Evolutionary conservation across 257 asterid genomes (phyloP).

Genomic region (Solanum appendiculatum): DNA sequence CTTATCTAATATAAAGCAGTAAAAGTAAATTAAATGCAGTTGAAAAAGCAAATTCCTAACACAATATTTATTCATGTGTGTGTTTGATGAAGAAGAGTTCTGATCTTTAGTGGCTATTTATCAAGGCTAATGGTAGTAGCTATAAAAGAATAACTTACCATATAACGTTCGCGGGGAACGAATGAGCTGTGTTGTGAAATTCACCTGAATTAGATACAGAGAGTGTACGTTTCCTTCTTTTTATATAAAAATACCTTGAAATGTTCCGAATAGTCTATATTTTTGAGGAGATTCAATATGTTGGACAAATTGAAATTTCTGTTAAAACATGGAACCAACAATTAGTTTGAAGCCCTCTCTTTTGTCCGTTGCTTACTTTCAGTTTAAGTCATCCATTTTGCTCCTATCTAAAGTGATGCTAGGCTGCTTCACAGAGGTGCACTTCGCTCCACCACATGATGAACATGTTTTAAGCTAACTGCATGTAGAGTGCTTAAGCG

Average conservation of each 20-base stretch:
- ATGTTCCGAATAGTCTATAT: background rate
- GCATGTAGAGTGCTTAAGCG: too few relatives aligned
- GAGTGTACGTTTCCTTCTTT: background rate
- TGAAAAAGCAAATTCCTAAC: too few relatives aligned
- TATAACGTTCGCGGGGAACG: background rate
- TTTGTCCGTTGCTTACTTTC: background rate
- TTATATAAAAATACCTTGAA: background rate
- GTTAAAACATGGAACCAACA: background rate
- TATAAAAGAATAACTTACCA: background rate
- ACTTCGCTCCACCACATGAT: too few relatives aligned
- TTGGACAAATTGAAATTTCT: background rate
- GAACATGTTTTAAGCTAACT: too few relatives aligned
- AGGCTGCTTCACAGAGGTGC: too few relatives aligned
- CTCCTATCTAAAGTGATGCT: too few relatives aligned
- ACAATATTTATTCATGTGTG: background rate
- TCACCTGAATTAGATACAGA: background rate
- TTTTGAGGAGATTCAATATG: background rate
- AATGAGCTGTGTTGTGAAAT: background rate
- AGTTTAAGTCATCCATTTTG: too few relatives aligned
- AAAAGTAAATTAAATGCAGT: too few relatives aligned
- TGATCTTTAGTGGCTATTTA: background rate
- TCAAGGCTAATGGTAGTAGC: background rate
- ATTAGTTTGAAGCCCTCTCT: background rate
- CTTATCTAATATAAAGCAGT: too few relatives aligned
- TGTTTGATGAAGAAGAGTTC: background rate